Evolutionary conservation across 1,284 basidiomycete genomes (phyloP), one percentile per base, ranked within the genome.

Genomic region (Agroathelia rolfsii): DNA sequence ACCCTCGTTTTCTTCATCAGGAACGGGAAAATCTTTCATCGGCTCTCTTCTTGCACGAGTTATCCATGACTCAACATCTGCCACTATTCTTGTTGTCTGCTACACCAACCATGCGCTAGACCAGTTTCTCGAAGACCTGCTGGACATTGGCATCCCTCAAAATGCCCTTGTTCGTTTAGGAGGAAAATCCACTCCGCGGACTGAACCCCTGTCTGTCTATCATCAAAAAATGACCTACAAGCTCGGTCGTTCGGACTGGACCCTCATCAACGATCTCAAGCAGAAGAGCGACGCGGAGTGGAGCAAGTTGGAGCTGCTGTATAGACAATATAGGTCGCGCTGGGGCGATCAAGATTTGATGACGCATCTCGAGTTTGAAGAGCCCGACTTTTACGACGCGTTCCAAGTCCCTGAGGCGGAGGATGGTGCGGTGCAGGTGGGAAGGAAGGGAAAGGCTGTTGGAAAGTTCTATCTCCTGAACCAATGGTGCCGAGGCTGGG

Each of bases 41-140:
- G 76, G 76, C 1, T 70, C 72, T 0, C 50, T 79, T 0, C 51
- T 78, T 1, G 72, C 69, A 0, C 78, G 77, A 41, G 49, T 59
- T 4, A 45, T 77, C 3, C 62, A 76, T 30, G 61, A 72, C 23
- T 52, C 50, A 32, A 64, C 66, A 0, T 13, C 43, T 0, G 52
- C 62, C 34, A 68, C 44, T 3, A 72, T 79, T 11, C 61, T 78
- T 6, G 72, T 79, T 3, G 69, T 75, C 13, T 77, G 75, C 42
- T 79, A 67, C 38, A 79, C 76, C 1, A 79, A 79, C 37, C 76
- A 79, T 39, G 75, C 76, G 0, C 60, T 78, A 0, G 75, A 79
- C 39, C 69, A 76, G 37, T 73, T 79, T 34, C 54, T 78, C 2
- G 67, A 70, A 35, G 67, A 72, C 35, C 56, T 79, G 0, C 42